Conservation (phyloP, 176 grass and related monocot genomes). For the Rhynchospora tenuis region DNA sequence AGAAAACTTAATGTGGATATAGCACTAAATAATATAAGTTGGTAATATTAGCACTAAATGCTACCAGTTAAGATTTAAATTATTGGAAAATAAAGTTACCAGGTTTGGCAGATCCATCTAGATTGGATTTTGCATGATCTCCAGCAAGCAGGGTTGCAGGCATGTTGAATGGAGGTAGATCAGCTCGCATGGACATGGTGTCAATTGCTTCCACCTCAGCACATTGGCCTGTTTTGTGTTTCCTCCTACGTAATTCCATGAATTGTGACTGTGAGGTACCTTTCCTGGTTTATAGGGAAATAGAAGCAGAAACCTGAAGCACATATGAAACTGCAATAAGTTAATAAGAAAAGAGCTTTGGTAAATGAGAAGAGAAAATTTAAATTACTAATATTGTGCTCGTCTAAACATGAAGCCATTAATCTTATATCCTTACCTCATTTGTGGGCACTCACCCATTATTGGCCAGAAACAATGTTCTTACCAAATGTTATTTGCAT, state of each 20-base stretch:
- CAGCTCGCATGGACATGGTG: conserved; percentile 76
- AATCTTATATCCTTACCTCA: too few species aligned
- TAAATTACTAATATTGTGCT: too few species aligned
- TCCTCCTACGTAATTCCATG: conserved; percentile 85
- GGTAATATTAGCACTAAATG: not conserved
- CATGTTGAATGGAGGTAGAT: conserved; percentile 77
- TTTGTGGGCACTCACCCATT: too few species aligned
- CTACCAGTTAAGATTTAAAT: not conserved
- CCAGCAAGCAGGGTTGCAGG: conserved; percentile 63
- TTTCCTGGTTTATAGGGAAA: conserved; percentile 45
- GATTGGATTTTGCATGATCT: conserved; percentile 48
- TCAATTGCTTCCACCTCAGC: conserved; percentile 82
- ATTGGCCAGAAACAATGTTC: too few species aligned
- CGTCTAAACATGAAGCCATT: too few species aligned
- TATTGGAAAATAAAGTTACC: conserved; percentile 39
- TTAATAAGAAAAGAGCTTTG: too few species aligned
- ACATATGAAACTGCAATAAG: too few species aligned
- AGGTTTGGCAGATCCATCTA: conserved; percentile 54
- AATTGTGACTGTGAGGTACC: conserved; percentile 73
- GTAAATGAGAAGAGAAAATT: too few species aligned
- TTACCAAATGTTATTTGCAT: too few species aligned
- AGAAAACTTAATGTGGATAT: not conserved
- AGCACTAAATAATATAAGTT: not conserved
- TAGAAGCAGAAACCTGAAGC: too few species aligned
- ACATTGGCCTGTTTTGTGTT: conserved; percentile 97